These are phyloP conservation scores for Phoenix roebelenii DNA, from an alignment of 176 grass and related monocot genomes.

Conservation along the genomic window DNA sequence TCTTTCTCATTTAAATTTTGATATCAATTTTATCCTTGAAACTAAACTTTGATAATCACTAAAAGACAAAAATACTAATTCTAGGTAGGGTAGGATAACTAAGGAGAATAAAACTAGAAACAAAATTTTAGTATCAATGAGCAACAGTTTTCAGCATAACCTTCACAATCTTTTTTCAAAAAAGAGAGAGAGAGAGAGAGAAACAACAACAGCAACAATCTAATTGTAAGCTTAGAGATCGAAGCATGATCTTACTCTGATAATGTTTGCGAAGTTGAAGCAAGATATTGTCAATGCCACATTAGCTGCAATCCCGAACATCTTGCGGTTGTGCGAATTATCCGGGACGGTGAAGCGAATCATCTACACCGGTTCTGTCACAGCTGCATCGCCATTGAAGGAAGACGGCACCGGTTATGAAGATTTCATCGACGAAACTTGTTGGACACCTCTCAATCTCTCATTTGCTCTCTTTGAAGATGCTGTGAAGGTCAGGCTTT, in stretches of 20 bases:
- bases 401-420: slow-evolving; percentile 31
- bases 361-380: slow-evolving; percentile 50
- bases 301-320: slow-evolving; percentile 31
- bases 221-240: too few relatives aligned
- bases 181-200: too few relatives aligned
- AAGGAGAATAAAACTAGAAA: too few relatives aligned
- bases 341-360: slow-evolving; percentile 51
- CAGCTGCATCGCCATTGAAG: slow-evolving; percentile 35
- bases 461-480: slow-evolving; percentile 22
- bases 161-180: too few relatives aligned
- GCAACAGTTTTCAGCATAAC: too few relatives aligned
- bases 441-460: slow-evolving; percentile 48
- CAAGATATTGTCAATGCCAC: slow-evolving; percentile 32
- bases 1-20: too few relatives aligned
- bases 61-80: too few relatives aligned
- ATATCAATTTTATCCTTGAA: too few relatives aligned
- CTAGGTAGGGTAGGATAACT: too few relatives aligned
- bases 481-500: slow-evolving; percentile 24
- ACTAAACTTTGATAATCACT: too few relatives aligned
- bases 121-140: too few relatives aligned
- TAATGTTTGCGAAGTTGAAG: slow-evolving; percentile 13
- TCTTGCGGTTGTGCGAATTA: slow-evolving; percentile 41
- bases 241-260: not conserved
- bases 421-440: slow-evolving; percentile 34
- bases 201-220: too few relatives aligned